These are phyloP conservation scores for Nigrospora sphaerica DNA, from an alignment of 2,329 filamentous ascomycete genomes.

Conservation along the genomic window DNA sequence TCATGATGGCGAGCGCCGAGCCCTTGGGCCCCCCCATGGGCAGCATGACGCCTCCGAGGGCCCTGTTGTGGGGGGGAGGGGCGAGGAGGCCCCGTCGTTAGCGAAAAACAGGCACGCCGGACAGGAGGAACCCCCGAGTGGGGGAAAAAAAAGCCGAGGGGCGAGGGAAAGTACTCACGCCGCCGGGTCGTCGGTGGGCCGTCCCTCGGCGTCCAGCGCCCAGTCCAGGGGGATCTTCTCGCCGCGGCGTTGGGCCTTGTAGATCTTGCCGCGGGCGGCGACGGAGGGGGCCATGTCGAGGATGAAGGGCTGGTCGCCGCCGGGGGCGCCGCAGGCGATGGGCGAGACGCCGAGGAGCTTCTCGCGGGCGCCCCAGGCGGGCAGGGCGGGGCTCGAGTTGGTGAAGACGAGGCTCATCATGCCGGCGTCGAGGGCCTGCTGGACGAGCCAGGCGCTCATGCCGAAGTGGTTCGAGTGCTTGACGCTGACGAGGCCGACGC, in stretches of 20 bases:
- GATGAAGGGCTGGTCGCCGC: slow-evolving; percentile 55
- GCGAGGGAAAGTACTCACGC: slow-evolving; percentile 15
- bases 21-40: slow-evolving; percentile 84
- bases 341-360: slow-evolving; percentile 70
- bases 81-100: neutral
- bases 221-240: slow-evolving; percentile 67
- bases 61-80: slow-evolving; percentile 19
- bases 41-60: slow-evolving; percentile 72
- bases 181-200: slow-evolving; percentile 63
- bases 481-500: slow-evolving; percentile 70
- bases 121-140: neutral
- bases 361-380: slow-evolving; percentile 60
- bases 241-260: slow-evolving; percentile 58
- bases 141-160: neutral
- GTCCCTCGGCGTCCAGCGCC: slow-evolving; percentile 67
- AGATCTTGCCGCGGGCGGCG: slow-evolving; percentile 65
- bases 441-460: slow-evolving; percentile 75
- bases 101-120: neutral
- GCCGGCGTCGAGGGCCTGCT: slow-evolving; percentile 64
- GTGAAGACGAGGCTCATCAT: slow-evolving; percentile 68
- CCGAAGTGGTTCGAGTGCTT: slow-evolving; percentile 78
- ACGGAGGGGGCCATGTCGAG: slow-evolving; percentile 69
- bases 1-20: slow-evolving; percentile 71
- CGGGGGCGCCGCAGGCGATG: slow-evolving; percentile 70
- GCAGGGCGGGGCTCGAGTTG: slow-evolving; percentile 65